Percentiles rank a stretch among this genome's conserved stretches.
Evolutionary conservation across 2,329 filamentous ascomycete species (phyloP).

Genomic region (Nigrospora sphaerica): DNA sequence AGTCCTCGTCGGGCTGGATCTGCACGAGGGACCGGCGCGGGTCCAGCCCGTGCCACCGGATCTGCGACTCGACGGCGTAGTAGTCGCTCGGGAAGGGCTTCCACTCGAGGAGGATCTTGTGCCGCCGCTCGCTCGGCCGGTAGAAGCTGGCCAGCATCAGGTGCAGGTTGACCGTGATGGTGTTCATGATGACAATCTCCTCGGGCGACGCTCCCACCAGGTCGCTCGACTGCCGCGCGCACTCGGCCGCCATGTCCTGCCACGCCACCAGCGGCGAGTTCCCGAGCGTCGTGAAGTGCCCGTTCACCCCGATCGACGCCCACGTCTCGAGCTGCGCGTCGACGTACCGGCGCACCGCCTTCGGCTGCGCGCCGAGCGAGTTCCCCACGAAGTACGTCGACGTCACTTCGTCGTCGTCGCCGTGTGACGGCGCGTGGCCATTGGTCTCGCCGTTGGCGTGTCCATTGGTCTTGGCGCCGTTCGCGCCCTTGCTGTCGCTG

Average conservation of each 20-base stretch:
- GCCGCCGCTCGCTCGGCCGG: constrained; percentile 52
- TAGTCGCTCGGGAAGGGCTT: constrained; percentile 87
- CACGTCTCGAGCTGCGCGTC: constrained; percentile 75
- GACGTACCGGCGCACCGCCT: constrained; percentile 80
- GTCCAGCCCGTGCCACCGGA: constrained; percentile 61
- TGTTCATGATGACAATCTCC: constrained; percentile 87
- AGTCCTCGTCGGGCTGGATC: constrained; percentile 56
- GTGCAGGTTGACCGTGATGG: constrained; percentile 75
- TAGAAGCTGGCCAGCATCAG: constrained; percentile 82
- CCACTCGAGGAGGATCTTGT: constrained; percentile 83
- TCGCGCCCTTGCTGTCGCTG: constrained; percentile 12
- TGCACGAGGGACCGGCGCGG: constrained; percentile 65
- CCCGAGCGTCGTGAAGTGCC: constrained; percentile 67
- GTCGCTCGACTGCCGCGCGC: constrained; percentile 60
- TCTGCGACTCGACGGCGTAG: constrained; percentile 80
- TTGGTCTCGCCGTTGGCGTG: constrained; percentile 7
- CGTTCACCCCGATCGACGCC: constrained; percentile 77
- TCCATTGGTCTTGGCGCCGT: constrained; percentile 14
- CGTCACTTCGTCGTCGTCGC: constrained; percentile 25
- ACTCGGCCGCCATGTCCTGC: constrained; percentile 72
- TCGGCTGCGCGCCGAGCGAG: constrained; percentile 79
- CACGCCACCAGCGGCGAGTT: constrained; percentile 65
- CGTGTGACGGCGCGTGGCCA: constrained; percentile 17
- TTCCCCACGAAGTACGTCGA: constrained; percentile 85
- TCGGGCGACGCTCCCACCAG: constrained; percentile 68